These are phyloP conservation scores for Tricholoma matsutake DNA, from an alignment of 768 basidiomycete species.

Conservation along the genomic window DNA sequence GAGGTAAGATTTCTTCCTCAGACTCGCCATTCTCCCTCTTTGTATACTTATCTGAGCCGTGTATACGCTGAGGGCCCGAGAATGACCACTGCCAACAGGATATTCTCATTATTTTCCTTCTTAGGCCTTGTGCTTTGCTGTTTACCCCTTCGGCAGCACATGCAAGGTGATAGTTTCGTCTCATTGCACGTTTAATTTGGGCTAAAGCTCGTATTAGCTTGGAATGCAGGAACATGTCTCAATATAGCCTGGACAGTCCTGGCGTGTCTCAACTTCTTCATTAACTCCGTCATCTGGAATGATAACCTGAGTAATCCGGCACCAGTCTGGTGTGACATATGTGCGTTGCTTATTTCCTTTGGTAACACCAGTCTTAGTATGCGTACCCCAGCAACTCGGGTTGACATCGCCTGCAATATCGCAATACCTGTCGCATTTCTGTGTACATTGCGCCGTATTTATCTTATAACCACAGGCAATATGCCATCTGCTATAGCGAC, in stretches of 20 bases:
- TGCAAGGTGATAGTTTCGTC: not conserved
- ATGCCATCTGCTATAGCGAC: not conserved
- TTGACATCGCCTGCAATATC: not conserved
- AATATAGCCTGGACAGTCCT: constrained; percentile 49
- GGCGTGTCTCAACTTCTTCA: constrained; percentile 37
- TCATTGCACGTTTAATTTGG: not conserved
- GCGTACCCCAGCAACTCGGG: not conserved
- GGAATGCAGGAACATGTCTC: constrained; percentile 51
- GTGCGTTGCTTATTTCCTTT: not conserved
- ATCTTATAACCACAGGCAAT: not conserved
- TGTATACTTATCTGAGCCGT: too few relatives aligned
- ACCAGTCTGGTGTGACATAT: constrained; percentile 36
- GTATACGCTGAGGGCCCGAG: too few relatives aligned
- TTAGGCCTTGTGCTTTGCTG: not conserved
- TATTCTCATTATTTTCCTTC: not conserved
- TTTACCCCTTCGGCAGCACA: not conserved
- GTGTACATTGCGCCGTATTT: not conserved
- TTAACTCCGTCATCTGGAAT: constrained; percentile 53
- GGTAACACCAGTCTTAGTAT: not conserved
- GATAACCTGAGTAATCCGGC: constrained; percentile 31
- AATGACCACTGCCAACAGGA: not conserved
- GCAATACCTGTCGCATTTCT: not conserved
- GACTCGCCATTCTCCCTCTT: too few relatives aligned
- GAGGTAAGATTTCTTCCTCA: too few relatives aligned
- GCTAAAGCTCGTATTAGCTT: constrained; percentile 20